Conservation (phyloP, 1,139 yeast genomes). For the Lodderomyces elongisporus region DNA sequence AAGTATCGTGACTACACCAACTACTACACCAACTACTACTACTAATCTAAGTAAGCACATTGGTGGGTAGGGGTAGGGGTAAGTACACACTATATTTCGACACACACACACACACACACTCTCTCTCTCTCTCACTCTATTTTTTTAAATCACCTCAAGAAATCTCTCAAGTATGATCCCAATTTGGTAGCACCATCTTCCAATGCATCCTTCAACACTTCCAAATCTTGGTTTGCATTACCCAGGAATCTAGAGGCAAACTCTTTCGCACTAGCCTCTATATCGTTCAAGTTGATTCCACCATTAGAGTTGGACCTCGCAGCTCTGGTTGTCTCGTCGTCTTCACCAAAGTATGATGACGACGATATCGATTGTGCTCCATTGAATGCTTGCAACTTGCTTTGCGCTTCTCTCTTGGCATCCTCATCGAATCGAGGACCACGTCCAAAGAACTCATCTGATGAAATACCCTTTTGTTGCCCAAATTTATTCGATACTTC, state of each 20-base stretch:
- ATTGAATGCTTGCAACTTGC: constrained; percentile 71
- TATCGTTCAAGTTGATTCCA: constrained; percentile 21
- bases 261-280: constrained; percentile 61
- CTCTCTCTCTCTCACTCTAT: neutral
- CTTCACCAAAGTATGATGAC: constrained; percentile 88
- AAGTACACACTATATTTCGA: no score
- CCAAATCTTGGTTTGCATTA: constrained; percentile 83
- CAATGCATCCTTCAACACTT: constrained; percentile 83
- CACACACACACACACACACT: no score
- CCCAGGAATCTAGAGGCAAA: constrained; percentile 65
- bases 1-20: no score
- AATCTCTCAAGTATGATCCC: constrained; percentile 80
- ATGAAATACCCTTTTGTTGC: constrained; percentile 86
- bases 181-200: constrained; percentile 91
- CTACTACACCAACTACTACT: no score
- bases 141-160: constrained; percentile 42
- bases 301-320: constrained; percentile 21
- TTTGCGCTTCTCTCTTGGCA: constrained; percentile 73
- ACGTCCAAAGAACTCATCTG: constrained; percentile 91
- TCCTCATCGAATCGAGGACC: constrained; percentile 73
- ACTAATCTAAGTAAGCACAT: no score
- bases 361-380: constrained; percentile 93
- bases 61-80: no score
- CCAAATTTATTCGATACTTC: constrained; percentile 77
- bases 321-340: constrained; percentile 40